Evolutionary conservation across 140 eudicot species (phyloP).

Genomic region (Cichorium intybus): DNA sequence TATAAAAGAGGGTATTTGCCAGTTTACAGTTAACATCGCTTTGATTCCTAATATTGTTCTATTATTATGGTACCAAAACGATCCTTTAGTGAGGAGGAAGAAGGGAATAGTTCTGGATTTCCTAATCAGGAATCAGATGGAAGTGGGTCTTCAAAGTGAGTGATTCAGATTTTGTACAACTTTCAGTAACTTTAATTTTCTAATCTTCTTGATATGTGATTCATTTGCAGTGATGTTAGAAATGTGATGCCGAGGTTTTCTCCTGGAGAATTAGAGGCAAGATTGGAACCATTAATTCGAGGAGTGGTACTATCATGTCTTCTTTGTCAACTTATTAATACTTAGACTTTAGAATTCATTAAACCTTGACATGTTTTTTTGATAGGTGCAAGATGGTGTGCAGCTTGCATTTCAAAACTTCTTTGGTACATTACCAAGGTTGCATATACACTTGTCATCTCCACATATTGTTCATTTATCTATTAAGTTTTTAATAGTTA

Average conservation of each 20-base stretch:
- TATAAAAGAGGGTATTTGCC: slow-evolving; percentile 13
- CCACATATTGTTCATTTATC: not conserved
- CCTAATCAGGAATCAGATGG: slow-evolving; percentile 32
- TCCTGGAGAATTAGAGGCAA: slow-evolving; percentile 21
- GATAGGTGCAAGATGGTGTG: slow-evolving; percentile 52
- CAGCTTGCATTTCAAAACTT: slow-evolving; percentile 10
- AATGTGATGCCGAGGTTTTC: slow-evolving; percentile 21
- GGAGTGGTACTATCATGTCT: slow-evolving; percentile 31
- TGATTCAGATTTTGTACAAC: not conserved
- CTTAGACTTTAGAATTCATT: not conserved
- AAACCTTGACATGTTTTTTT: slow-evolving; percentile 1
- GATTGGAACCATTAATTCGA: slow-evolving; percentile 44
- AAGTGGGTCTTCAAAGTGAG: slow-evolving; percentile 35
- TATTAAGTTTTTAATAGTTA: not conserved
- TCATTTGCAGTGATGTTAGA: slow-evolving; percentile 30
- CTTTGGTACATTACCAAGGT: slow-evolving; percentile 36
- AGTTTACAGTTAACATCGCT: slow-evolving; percentile 21
- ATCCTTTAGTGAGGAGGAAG: slow-evolving; percentile 25
- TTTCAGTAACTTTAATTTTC: not conserved
- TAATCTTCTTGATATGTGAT: slow-evolving; percentile 13
- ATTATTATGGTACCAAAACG: slow-evolving; percentile 64
- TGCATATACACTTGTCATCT: slow-evolving; percentile 3
- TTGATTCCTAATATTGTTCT: slow-evolving; percentile 19
- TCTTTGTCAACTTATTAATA: not conserved
- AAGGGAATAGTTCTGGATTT: slow-evolving; percentile 38